These are phyloP conservation scores for Auriscalpium vulgare DNA, from an alignment of 768 basidiomycete genomes.

Conservation along the genomic window DNA sequence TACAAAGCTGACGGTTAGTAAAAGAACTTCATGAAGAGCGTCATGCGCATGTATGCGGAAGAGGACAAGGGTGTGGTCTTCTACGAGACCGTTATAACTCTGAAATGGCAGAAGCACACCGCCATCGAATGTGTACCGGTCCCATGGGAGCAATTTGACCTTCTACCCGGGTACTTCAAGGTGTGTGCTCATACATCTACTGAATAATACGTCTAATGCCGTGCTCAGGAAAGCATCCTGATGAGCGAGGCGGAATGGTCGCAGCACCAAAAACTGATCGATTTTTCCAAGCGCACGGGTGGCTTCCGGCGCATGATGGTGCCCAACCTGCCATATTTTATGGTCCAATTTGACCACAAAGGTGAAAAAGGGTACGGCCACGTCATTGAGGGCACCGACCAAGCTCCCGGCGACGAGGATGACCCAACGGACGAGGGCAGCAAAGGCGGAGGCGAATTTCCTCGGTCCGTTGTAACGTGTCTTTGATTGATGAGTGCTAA, in stretches of 20 bases:
- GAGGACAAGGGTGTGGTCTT: conserved; percentile 93
- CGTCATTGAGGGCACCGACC: conserved; percentile 87
- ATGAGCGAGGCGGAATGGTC: conserved; percentile 96
- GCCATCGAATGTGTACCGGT: conserved; percentile 92
- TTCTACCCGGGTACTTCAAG: conserved; percentile 90
- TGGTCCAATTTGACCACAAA: conserved; percentile 97
- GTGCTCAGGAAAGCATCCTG: conserved; percentile 80
- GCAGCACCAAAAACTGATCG: conserved; percentile 94
- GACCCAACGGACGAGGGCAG: conserved; percentile 75
- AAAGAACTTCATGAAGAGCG: conserved; percentile 80
- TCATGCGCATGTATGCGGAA: conserved; percentile 91
- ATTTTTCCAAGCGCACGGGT: conserved; percentile 83
- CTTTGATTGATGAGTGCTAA: neutral
- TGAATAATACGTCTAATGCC: neutral
- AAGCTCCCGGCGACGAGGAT: conserved; percentile 56
- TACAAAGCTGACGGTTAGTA: neutral
- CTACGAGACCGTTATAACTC: conserved; percentile 84
- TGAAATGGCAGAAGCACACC: conserved; percentile 87
- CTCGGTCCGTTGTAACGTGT: conserved; percentile 44
- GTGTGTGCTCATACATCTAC: conserved; percentile 31
- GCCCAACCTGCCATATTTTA: conserved; percentile 95
- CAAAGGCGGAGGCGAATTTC: conserved; percentile 88
- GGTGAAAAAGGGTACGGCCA: conserved; percentile 98
- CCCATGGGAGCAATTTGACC: conserved; percentile 80
- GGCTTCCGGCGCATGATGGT: conserved; percentile 96